Conservation (phyloP, 1,139 yeast genomes). For the Pichia sp. region DNA sequence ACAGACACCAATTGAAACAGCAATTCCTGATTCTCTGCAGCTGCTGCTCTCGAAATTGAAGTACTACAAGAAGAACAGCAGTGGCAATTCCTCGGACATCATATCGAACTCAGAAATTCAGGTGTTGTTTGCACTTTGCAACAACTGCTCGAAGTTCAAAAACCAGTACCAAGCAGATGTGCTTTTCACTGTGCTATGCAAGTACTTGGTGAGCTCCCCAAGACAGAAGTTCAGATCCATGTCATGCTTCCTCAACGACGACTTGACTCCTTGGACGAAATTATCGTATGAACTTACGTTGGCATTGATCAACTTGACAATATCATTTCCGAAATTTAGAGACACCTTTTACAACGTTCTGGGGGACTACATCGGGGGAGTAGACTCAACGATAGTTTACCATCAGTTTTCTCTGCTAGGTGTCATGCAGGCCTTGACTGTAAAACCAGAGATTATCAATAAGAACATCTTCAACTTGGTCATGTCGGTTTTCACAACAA, state of each 20-base stretch:
- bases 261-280: constrained; percentile 33
- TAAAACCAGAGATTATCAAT: constrained; percentile 36
- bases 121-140: constrained; percentile 62
- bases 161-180: constrained; percentile 46
- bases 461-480: constrained; percentile 36
- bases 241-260: constrained; percentile 28
- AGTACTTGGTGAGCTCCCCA: constrained; percentile 58
- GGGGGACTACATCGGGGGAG: constrained; percentile 29
- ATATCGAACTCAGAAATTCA: constrained; percentile 50
- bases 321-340: constrained; percentile 35
- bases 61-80: constrained; percentile 29
- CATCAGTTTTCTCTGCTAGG: constrained; percentile 47
- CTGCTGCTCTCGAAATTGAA: constrained; percentile 37
- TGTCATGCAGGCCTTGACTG: constrained; percentile 41
- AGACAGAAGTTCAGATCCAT: constrained; percentile 37
- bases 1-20: constrained; percentile 21
- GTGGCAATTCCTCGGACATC: background rate
- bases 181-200: constrained; percentile 49
- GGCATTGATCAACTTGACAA: constrained; percentile 34
- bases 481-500: constrained; percentile 41
- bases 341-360: constrained; percentile 18
- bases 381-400: constrained; percentile 32
- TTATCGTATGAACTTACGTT: constrained; percentile 28
- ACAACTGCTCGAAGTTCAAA: constrained; percentile 43
- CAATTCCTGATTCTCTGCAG: constrained; percentile 20